Evolutionary conservation across 2,329 filamentous ascomycete genomes (phyloP).

Genomic region (Pseudocercospora cruenta): DNA sequence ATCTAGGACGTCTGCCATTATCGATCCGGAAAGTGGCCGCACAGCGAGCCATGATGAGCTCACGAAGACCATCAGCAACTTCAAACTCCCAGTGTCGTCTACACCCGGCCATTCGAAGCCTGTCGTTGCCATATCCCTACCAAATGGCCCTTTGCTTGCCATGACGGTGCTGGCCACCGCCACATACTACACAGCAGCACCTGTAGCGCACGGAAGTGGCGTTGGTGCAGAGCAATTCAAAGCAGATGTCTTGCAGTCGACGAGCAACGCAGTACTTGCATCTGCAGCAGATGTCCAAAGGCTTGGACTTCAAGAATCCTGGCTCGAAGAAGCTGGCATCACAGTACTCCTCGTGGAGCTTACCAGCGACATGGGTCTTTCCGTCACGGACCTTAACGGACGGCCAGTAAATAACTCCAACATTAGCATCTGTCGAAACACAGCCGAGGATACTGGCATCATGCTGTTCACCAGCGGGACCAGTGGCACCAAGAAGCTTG

Average conservation of each 20-base stretch:
- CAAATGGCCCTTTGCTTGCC: slow-evolving; percentile 59
- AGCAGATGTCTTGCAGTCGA: slow-evolving; percentile 54
- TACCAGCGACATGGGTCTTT: slow-evolving; percentile 44
- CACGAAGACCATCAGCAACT: slow-evolving; percentile 31
- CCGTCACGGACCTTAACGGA: slow-evolving; percentile 32
- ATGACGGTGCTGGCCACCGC: slow-evolving; percentile 54
- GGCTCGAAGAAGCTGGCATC: slow-evolving; percentile 43
- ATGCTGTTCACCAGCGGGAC: slow-evolving; percentile 63
- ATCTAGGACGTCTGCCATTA: slow-evolving; percentile 32
- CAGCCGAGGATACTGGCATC: slow-evolving; percentile 53
- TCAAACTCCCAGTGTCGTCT: slow-evolving; percentile 31
- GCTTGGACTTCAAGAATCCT: slow-evolving; percentile 44
- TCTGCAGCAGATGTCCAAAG: slow-evolving; percentile 46
- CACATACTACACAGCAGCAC: slow-evolving; percentile 57
- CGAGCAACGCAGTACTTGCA: slow-evolving; percentile 53
- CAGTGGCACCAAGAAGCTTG: slow-evolving; percentile 62
- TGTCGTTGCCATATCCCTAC: slow-evolving; percentile 55
- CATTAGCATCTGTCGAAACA: slow-evolving; percentile 39
- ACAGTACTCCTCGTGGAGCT: slow-evolving; percentile 47
- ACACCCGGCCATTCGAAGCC: slow-evolving; percentile 40
- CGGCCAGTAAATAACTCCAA: slow-evolving; percentile 7
- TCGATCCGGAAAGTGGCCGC: slow-evolving; percentile 35
- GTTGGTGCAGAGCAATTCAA: slow-evolving; percentile 53
- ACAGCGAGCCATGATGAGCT: slow-evolving; percentile 34
- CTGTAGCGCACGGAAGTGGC: slow-evolving; percentile 55